Evolutionary conservation across 257 asterid genomes (phyloP), one percentile per base, ranked within the genome.

Genomic region (Solanum pinnatisectum): DNA sequence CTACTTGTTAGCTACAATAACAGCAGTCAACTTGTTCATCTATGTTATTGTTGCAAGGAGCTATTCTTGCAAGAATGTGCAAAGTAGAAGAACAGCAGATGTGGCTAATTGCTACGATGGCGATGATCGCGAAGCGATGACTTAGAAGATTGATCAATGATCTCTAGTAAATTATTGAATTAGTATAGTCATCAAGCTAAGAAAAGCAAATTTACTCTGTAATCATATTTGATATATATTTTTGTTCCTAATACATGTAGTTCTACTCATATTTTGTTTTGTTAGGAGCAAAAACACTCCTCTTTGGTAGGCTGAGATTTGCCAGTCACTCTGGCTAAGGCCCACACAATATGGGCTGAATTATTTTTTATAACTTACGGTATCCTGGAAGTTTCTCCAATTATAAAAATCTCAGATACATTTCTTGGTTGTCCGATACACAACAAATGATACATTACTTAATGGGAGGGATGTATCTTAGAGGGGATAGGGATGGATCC

Each of bases 11-110:
- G 98, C 98, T 0, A 93, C 85, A 10, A 92, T 94, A 5, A 93
- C 92, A 0, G 86, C 92, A 1, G 91, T 60, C 44, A 92, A 93
- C 39, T 32, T 95, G 18, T 89, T 91, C 65, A 65, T 93, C 0
- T 96, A 92, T 68, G 93, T 89, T 14, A n/a, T 92, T 4, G 92
- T 94, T 39, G 98, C 97, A 13, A 89, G 94, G 40, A 67, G 89
- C 11, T 96, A 95, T 86, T 86, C 95, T 5, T 94, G 95, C 89
- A 95, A 96, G 95, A 95, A 91, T 72, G 96, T 94, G 13, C 93
- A 89, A 4, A 73, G 89, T 49, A 92, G 86, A 52, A 86, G 93
- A 12, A 92, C 72, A 3, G 89, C 89, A 84, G 96, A 92, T 22
- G 95, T 93, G 23, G 94, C 90, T 10, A 92, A 93, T 87, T 92